Percentiles rank a stretch among this genome's conserved stretches.
Evolutionary conservation across 306 rosid genomes (phyloP).

Genomic region (Corylus heterophylla): DNA sequence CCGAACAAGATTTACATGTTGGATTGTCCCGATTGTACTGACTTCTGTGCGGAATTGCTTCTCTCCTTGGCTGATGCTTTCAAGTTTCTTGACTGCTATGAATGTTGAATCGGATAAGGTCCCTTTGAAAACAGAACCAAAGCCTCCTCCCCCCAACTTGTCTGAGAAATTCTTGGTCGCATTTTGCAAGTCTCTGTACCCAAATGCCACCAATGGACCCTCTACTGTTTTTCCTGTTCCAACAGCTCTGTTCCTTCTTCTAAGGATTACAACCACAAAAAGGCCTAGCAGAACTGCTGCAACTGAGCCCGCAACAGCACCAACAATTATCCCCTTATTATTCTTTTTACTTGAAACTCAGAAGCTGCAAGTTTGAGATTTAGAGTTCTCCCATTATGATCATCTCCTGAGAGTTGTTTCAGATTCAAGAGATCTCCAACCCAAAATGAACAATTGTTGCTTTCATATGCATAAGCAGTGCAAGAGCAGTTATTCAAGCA

Average conservation of each 20-base stretch:
- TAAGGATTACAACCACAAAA: conserved; percentile 33
- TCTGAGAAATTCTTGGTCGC: conserved; percentile 90
- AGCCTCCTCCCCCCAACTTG: conserved; percentile 86
- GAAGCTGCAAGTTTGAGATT: conserved; percentile 74
- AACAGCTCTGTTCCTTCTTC: conserved; percentile 35
- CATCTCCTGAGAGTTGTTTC: conserved; percentile 43
- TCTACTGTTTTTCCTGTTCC: conserved; percentile 51
- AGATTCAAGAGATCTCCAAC: conserved; percentile 51
- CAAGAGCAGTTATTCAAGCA: conserved; percentile 58
- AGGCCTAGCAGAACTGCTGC: conserved; percentile 39
- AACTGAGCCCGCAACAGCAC: conserved; percentile 46
- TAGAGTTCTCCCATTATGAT: conserved; percentile 38
- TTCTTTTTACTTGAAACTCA: conserved; percentile 46
- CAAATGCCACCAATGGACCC: conserved; percentile 71
- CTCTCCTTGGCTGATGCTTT: too few relatives aligned
- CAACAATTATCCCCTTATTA: conserved; percentile 41
- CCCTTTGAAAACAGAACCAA: conserved; percentile 92
- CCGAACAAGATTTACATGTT: too few relatives aligned
- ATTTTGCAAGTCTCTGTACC: conserved; percentile 71
- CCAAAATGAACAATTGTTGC: conserved; percentile 55
- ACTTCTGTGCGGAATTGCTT: too few relatives aligned
- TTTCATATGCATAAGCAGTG: conserved; percentile 53
- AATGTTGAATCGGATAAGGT: conserved; percentile 61
- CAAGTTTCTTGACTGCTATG: conserved; percentile 48
- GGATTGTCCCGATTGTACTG: too few relatives aligned